phyloP scores from a whole-genome alignment of 768 basidiomycete species.

The Candolleomyces eurysporus region DNA sequence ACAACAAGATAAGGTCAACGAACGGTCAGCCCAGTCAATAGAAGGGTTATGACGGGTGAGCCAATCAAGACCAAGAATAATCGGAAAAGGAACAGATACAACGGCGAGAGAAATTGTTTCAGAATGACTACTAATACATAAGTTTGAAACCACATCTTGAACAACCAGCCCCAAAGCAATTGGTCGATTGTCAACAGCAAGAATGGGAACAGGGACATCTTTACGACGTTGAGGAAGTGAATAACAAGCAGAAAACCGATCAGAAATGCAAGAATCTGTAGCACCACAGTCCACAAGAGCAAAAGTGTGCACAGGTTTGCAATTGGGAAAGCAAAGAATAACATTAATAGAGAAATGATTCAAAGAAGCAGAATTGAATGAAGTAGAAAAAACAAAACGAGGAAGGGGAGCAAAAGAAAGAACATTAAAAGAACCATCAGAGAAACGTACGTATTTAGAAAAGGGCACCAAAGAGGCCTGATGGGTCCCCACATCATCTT shows the following conservation, averaged over 20 bases:
- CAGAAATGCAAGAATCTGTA: slow-evolving; percentile 34
- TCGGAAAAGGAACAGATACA: too few species aligned
- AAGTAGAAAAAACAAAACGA: slow-evolving; percentile 17
- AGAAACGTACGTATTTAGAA: slow-evolving; percentile 5
- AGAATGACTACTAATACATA: too few species aligned
- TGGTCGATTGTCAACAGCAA: slow-evolving; percentile 35
- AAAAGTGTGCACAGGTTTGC: slow-evolving; percentile 28
- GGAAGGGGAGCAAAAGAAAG: slow-evolving; percentile 10
- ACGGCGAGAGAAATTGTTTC: too few species aligned
- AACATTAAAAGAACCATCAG: slow-evolving; percentile 10
- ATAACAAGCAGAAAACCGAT: slow-evolving; percentile 29
- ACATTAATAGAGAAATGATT: slow-evolving; percentile 29
- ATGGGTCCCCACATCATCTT: slow-evolving; percentile 22
- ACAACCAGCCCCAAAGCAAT: slow-evolving; percentile 39
- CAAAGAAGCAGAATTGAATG: slow-evolving; percentile 4
- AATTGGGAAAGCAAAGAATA: slow-evolving; percentile 27
- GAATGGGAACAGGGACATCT: slow-evolving; percentile 30
- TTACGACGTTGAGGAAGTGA: slow-evolving; percentile 27
- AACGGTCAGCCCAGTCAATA: not conserved
- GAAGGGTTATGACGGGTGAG: too few species aligned
- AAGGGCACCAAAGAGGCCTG: slow-evolving; percentile 13
- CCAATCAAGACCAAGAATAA: too few species aligned
- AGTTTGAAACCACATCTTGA: slow-evolving; percentile 29
- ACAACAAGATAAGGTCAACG: slow-evolving; percentile 24
- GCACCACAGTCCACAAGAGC: slow-evolving; percentile 38